Conservation (phyloP, 192 early-diverging fungal genomes). For the Rhizoclosmatium globosum region DNA sequence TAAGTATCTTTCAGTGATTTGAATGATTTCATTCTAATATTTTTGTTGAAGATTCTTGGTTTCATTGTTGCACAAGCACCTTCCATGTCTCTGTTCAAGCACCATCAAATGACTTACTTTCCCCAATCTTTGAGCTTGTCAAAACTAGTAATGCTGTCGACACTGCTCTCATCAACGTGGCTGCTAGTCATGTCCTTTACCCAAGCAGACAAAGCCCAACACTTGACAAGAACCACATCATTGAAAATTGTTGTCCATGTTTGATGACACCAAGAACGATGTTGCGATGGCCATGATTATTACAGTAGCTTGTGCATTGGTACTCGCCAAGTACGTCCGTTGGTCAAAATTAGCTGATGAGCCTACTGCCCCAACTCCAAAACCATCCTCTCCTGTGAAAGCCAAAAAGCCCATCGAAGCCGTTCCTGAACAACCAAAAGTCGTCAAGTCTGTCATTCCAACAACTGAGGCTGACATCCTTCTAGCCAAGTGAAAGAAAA, state of each 20-base stretch:
- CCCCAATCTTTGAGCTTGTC: constrained; percentile 23
- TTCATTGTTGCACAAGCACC: constrained; percentile 32
- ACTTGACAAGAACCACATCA: constrained; percentile 17
- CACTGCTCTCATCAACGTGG: constrained; percentile 16
- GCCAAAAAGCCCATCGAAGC: not conserved
- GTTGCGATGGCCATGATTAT: constrained; percentile 21
- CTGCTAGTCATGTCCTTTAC: not conserved
- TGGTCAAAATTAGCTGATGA: constrained; percentile 21
- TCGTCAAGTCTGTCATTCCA: constrained; percentile 20
- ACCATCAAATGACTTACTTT: not conserved
- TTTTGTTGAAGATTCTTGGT: constrained; percentile 3
- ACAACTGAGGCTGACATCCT: not conserved
- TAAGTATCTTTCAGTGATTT: not conserved
- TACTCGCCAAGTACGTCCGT: constrained; percentile 17
- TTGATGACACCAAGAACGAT: constrained; percentile 28
- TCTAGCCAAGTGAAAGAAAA: not conserved
- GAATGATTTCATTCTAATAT: not conserved
- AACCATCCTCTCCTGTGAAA: not conserved
- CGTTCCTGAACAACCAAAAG: not conserved
- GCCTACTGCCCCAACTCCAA: not conserved
- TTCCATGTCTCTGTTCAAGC: not conserved
- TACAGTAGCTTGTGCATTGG: constrained; percentile 5
- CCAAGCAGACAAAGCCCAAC: not conserved
- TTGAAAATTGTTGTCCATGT: constrained; percentile 20
- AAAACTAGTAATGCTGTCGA: not conserved